Conservation (phyloP, 108 stramenopile genomes). For the Pseudonitzschia multistriata region DNA sequence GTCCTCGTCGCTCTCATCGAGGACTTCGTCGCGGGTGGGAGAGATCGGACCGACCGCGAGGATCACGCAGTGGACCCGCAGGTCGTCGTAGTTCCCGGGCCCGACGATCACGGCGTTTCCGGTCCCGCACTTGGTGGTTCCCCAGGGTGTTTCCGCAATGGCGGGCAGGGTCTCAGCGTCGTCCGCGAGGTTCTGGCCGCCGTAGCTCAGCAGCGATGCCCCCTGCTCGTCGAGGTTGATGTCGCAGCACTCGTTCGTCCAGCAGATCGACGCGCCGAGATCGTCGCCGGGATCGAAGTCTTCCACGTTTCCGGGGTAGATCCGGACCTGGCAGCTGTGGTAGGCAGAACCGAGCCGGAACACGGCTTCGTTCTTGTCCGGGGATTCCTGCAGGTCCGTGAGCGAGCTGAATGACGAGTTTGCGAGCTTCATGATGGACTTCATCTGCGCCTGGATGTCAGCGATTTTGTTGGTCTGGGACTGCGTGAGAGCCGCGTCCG, state of each 20-base stretch:
- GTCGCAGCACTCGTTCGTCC: conserved; percentile 45
- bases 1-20: conserved; percentile 30
- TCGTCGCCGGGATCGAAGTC: conserved; percentile 37
- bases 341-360: conserved; percentile 35
- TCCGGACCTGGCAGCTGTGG: conserved; percentile 33
- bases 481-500: conserved; percentile 3
- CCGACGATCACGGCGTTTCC: conserved; percentile 48
- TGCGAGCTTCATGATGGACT: conserved; percentile 32
- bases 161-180: conserved; percentile 33
- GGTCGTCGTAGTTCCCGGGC: conserved; percentile 36
- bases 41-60: conserved; percentile 39
- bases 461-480: conserved; percentile 23
- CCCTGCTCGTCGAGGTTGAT: conserved; percentile 22
- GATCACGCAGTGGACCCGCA: conserved; percentile 35
- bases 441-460: conserved; percentile 32
- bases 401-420: conserved; percentile 29
- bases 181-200: conserved; percentile 20
- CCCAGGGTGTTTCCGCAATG: conserved; percentile 37
- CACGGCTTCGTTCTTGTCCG: conserved; percentile 25
- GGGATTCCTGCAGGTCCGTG: conserved; percentile 20
- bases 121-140: conserved; percentile 35
- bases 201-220: conserved; percentile 18
- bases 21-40: conserved; percentile 11
- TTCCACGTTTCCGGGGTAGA: conserved; percentile 26
- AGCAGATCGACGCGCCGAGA: conserved; percentile 37